These are phyloP conservation scores for Debaryomycetaceae sp. DNA, from an alignment of 1,139 yeast species.

Conservation along the genomic window DNA sequence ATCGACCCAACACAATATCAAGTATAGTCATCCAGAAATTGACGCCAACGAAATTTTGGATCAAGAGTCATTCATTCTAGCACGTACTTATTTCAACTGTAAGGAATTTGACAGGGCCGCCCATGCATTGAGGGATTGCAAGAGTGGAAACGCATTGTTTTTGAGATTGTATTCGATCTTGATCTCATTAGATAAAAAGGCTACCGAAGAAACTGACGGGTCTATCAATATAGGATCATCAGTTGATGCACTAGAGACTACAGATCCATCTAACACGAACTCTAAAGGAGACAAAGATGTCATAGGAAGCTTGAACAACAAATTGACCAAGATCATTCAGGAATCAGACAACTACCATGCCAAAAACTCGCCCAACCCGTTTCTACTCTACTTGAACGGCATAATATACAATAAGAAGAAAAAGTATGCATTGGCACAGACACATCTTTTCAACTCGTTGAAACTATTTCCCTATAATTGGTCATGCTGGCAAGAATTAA, in stretches of 20 bases:
- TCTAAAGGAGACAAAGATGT: conserved; percentile 12
- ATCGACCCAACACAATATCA: conserved; percentile 7
- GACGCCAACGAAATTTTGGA: conserved; percentile 33
- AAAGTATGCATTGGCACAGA: conserved; percentile 57
- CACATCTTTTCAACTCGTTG: conserved; percentile 56
- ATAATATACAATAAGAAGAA: conserved; percentile 62
- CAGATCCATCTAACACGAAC: conserved; percentile 12
- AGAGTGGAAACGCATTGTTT: conserved; percentile 57
- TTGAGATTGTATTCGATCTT: conserved; percentile 65
- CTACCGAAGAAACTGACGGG: conserved; percentile 73
- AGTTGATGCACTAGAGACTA: conserved; percentile 7
- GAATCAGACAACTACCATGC: conserved; percentile 32
- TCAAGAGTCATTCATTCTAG: conserved; percentile 50
- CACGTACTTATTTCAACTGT: conserved; percentile 73
- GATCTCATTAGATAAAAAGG: conserved; percentile 70
- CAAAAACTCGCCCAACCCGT: conserved; percentile 46
- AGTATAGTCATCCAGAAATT: conserved; percentile 11
- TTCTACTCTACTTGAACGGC: conserved; percentile 68
- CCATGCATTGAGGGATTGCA: conserved; percentile 49
- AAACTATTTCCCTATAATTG: conserved; percentile 77
- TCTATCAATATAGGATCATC: conserved; percentile 30
- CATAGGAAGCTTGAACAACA: conserved; percentile 20
- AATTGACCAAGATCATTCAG: conserved; percentile 42
- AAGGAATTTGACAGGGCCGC: conserved; percentile 86
- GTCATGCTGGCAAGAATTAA: conserved; percentile 90